Evolutionary conservation across 2,329 filamentous ascomycete species (phyloP), one percentile per base, ranked within the genome.

Genomic region (Alternaria viburni): DNA sequence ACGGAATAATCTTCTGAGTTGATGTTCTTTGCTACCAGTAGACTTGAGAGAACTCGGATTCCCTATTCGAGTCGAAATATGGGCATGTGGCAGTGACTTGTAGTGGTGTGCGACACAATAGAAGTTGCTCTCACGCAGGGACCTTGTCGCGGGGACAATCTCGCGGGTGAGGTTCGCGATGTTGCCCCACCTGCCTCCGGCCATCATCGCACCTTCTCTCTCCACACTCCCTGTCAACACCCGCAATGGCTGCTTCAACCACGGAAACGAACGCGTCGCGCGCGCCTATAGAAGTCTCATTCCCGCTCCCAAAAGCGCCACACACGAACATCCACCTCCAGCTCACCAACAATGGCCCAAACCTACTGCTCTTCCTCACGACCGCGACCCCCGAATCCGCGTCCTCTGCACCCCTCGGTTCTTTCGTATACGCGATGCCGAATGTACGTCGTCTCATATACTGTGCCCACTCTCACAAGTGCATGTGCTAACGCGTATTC

Each of bases 391-490:
- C 83, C 2, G 86, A 83, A 19, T 73, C 79, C 1, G 66, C 74
- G 25, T 54, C 73, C 9, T 63, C 74, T 7, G 54, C 81, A 3
- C 70, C 80, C 1, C 86, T 98, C 80, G 95, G 96, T 4, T 97
- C 93, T 54, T 95, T 98, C 76, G 92, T 98, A 49, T 98, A 97
- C 77, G 92, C 94, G 3, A 88, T 99, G 78, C 95, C 96, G 15
- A 91, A 97, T 82, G 96, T 97, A 83, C 72, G 84, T n/a, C 36
- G 17, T 1, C 8, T 3, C 32, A 41, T 10, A 41, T 77, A 12
- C 6, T 41, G 4, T 3, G 2, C 49, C 11, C 19, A 3, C 5
- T 5, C 12, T 10, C 36, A 3, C 13, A 15, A 44, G 15, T 25
- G 26, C 23, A 9, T 19, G 15, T 12, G 68, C 73, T 73, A 56